These are phyloP conservation scores for Quillaja saponaria DNA, from an alignment of 306 rosid species.

Conservation along the genomic window DNA sequence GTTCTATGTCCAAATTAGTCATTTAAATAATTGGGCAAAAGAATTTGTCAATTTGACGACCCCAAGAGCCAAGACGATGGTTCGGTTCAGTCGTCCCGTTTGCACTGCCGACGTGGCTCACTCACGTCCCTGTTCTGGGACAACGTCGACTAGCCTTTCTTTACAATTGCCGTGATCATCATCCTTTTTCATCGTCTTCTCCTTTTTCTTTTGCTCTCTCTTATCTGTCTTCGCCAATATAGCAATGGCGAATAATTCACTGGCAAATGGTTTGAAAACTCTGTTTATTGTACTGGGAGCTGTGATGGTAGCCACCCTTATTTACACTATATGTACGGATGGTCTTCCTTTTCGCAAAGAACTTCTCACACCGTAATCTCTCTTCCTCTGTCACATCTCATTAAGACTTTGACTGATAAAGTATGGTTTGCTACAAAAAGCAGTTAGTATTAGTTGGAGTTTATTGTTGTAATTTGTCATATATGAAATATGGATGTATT, in stretches of 20 bases:
- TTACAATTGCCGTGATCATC: too few species aligned
- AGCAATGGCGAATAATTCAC: constrained; percentile 51
- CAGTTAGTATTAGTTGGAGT: neutral
- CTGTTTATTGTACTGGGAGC: constrained; percentile 50
- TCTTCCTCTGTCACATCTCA: constrained; percentile 7
- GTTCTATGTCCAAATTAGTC: too few species aligned
- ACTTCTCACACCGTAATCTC: constrained; percentile 62
- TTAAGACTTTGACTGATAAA: too few species aligned
- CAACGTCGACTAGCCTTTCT: too few species aligned
- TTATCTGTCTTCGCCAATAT: neutral
- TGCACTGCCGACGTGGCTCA: too few species aligned
- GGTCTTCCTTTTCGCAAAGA: constrained; percentile 68
- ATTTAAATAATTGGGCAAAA: too few species aligned
- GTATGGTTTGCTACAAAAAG: too few species aligned
- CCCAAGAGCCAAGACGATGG: too few species aligned
- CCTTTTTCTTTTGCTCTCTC: neutral
- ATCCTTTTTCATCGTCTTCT: too few species aligned
- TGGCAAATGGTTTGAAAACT: constrained; percentile 39
- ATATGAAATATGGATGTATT: neutral
- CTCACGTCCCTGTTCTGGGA: too few species aligned
- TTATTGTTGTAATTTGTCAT: neutral
- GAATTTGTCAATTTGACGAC: too few species aligned
- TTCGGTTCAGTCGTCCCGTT: too few species aligned
- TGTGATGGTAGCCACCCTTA: constrained; percentile 52
- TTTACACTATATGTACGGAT: constrained; percentile 54